Evolutionary conservation across 768 basidiomycete species (phyloP), one percentile per base, ranked within the genome.

Genomic region (Sistotremastrum suecicum): DNA sequence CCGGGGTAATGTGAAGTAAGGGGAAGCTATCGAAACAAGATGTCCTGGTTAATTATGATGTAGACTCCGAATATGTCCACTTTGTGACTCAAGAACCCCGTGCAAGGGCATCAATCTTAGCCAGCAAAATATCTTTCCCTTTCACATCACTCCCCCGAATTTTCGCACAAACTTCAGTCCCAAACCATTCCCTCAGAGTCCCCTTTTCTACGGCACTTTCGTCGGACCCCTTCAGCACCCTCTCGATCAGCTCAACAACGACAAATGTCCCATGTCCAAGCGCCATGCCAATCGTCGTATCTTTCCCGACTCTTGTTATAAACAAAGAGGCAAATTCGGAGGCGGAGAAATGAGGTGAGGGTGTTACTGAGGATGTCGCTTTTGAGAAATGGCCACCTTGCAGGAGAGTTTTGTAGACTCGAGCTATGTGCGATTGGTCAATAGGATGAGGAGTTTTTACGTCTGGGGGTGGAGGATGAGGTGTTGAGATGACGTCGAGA

Each of bases 351-450:
- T 60, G 52, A 2, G 70, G 53, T 2, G 72, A 66, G 5, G 60
- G 69, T 33, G 73, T 70, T 35, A 92, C 66, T 2, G 70, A 50
- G 20, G 70, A 69, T 2, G 76, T 71, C 0, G 71, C 58, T 33
- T 77, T 80, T 49, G 76, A 78, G 62, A 79, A 95, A 58, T 92
- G 89, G 0, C 91, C 91, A 4, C 91, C 91, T 57, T 92, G 88
- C 1, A 95, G 69, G 5, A 95, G 75, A 5, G 78, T 78, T 59
- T 95, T 95, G 71, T 88, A 92, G 42, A 91, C 57, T 37, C 91
- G 73, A 3, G 85, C 81, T 0, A 81, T 75, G 54, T 89, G 87
- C 1, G 88, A 76, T 8, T 90, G 70, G 55, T 92, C 82, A 48
- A 92, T 81, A 10, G 74, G 72, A 60, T 90, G 86, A 0, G 72